Evolutionary conservation across 441 rosid genomes (phyloP).

Genomic region (Erysimum cheiri): DNA sequence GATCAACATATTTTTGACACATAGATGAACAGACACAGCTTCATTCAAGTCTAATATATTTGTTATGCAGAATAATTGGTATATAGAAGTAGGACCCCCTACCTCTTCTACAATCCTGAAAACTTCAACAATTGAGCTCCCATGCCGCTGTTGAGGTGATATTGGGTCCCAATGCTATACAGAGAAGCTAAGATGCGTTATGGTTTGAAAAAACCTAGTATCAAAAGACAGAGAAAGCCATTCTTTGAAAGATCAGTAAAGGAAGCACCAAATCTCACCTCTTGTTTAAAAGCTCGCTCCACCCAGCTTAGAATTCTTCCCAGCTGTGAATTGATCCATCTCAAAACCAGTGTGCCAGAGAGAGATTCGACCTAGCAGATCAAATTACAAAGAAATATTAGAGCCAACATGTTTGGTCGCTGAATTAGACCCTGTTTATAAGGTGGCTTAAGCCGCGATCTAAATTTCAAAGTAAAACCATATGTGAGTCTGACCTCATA

Average conservation of each 20-base stretch:
- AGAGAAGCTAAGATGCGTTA: slow-evolving; percentile 39
- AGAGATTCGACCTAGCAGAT: slow-evolving; percentile 75
- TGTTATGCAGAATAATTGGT: background rate
- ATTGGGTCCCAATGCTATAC: slow-evolving; percentile 92
- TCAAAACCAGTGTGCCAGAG: slow-evolving; percentile 94
- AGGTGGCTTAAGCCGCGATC: slow-evolving; percentile 26
- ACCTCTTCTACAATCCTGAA: slow-evolving; percentile 99
- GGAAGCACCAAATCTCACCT: slow-evolving; percentile 56
- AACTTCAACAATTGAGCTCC: slow-evolving; percentile 95
- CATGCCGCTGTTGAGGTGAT: slow-evolving; percentile 97
- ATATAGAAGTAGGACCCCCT: slow-evolving; percentile 24
- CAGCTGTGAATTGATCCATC: slow-evolving; percentile 97
- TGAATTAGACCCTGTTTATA: background rate
- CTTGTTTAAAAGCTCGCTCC: slow-evolving; percentile 94
- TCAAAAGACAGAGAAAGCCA: slow-evolving; percentile 10
- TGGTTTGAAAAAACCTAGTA: slow-evolving; percentile 8
- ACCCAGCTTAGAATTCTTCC: slow-evolving; percentile 94
- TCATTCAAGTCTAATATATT: slow-evolving; percentile 15
- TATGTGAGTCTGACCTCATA: slow-evolving; percentile 68
- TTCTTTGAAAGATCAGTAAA: slow-evolving; percentile 17
- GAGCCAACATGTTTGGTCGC: slow-evolving; percentile 18
- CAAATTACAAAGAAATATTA: slow-evolving; percentile 27
- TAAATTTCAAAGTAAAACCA: slow-evolving; percentile 26
- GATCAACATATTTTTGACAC: background rate
- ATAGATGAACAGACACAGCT: slow-evolving; percentile 8